phyloP scores from a whole-genome alignment of 2,329 filamentous ascomycete genomes.

The Colletotrichum cordylinicola region DNA sequence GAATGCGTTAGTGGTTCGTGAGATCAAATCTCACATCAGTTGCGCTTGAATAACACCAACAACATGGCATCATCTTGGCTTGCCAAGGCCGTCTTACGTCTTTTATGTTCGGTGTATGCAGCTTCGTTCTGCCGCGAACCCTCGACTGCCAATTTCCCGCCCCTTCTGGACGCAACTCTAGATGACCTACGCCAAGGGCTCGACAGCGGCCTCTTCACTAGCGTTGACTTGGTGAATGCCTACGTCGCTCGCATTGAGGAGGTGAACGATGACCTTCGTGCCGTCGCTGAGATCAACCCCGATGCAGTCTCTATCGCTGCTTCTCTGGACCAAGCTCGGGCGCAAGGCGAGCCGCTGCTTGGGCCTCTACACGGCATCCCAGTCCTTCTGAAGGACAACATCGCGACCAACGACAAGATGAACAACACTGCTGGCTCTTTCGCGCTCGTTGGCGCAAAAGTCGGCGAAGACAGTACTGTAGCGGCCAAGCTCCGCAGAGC shows the following conservation, averaged over 20 bases:
- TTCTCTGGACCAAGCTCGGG: conserved; percentile 34
- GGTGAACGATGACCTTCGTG: conserved; percentile 30
- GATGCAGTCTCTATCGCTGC: conserved; percentile 43
- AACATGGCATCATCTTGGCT: neutral
- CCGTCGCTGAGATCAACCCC: conserved; percentile 39
- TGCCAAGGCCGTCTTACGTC: neutral
- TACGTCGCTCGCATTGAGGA: conserved; percentile 37
- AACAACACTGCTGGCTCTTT: conserved; percentile 69
- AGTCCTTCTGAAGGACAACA: conserved; percentile 71
- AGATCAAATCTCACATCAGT: neutral
- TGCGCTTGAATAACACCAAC: neutral
- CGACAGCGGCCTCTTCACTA: conserved; percentile 30
- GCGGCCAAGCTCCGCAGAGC: conserved; percentile 64
- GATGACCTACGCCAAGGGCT: conserved; percentile 19
- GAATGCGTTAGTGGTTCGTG: neutral
- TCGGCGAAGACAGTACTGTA: conserved; percentile 62
- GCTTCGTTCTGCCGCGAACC: neutral
- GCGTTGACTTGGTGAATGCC: conserved; percentile 34
- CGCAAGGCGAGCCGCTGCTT: conserved; percentile 13
- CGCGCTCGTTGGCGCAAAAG: conserved; percentile 63
- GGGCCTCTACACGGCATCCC: conserved; percentile 64
- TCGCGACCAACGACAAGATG: conserved; percentile 67
- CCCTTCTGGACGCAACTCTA: neutral
- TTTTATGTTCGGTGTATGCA: neutral
- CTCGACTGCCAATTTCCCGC: neutral